Evolutionary conservation across 225 moss, liverwort and hornwort species (phyloP).

Genomic region (Polytrichum commune): DNA sequence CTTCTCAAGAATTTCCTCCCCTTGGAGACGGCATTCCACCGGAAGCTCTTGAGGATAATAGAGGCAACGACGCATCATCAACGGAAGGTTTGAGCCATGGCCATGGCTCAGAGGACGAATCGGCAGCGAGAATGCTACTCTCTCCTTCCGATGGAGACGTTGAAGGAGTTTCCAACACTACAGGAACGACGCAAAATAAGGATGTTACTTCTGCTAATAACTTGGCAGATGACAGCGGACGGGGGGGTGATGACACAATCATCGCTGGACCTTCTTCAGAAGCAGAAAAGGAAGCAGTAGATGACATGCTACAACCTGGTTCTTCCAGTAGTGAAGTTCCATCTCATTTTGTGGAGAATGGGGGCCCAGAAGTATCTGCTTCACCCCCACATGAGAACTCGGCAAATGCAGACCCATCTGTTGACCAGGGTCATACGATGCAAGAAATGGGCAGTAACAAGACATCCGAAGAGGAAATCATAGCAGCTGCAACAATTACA

Average conservation of each 20-base stretch:
- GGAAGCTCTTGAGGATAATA: too few relatives aligned
- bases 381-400: background rate
- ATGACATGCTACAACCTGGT: too few relatives aligned
- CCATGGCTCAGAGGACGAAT: background rate
- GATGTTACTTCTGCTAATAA: background rate
- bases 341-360: background rate
- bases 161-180: background rate
- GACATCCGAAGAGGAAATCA: background rate
- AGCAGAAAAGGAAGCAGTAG: background rate
- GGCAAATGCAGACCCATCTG: too few relatives aligned
- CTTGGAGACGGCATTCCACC: too few relatives aligned
- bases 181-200: background rate
- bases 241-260: background rate
- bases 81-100: slow-evolving; percentile 1
- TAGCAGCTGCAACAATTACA: background rate
- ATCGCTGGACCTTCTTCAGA: background rate
- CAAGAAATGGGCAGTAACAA: background rate
- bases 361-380: background rate
- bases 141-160: background rate
- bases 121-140: too few relatives aligned
- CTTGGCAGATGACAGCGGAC: background rate
- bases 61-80: background rate
- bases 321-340: too few relatives aligned
- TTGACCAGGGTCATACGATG: background rate
- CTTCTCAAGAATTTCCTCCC: too few relatives aligned